phyloP scores from a whole-genome alignment of 306 rosid genomes.

The Castanea sativa region DNA sequence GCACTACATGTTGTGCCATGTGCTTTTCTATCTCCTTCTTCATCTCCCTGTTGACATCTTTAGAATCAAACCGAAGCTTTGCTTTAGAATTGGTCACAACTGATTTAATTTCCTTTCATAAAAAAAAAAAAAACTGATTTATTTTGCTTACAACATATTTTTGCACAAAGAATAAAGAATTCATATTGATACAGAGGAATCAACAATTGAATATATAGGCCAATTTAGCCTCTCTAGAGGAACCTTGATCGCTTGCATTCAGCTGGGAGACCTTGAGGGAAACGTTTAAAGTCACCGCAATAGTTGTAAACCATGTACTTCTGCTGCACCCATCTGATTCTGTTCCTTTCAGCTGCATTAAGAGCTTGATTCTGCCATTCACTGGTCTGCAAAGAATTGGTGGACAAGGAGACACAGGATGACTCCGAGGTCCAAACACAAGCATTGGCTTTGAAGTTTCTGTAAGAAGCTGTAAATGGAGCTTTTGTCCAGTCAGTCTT shows the following conservation, averaged over 20 bases:
- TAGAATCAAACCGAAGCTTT: too few species aligned
- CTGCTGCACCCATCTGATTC: slow-evolving; percentile 47
- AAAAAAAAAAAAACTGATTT: not conserved
- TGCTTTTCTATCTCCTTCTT: too few species aligned
- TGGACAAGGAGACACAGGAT: not conserved
- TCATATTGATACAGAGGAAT: not conserved
- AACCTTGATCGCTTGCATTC: slow-evolving; percentile 42
- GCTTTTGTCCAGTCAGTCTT: slow-evolving; percentile 53
- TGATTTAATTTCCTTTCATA: too few species aligned
- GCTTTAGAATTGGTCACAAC: too few species aligned
- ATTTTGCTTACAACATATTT: not conserved
- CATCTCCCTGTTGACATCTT: too few species aligned
- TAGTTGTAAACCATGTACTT: slow-evolving; percentile 52
- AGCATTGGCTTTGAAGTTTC: slow-evolving; percentile 37
- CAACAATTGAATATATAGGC: not conserved
- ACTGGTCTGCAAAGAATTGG: not conserved
- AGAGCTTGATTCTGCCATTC: slow-evolving; percentile 32
- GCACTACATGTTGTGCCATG: too few species aligned
- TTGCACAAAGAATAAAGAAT: slow-evolving; percentile 5
- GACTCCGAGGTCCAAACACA: slow-evolving; percentile 25
- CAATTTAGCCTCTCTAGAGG: not conserved
- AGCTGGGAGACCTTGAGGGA: slow-evolving; percentile 41
- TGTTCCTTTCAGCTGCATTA: slow-evolving; percentile 28
- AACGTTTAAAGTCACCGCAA: slow-evolving; percentile 41
- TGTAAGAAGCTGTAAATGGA: slow-evolving; percentile 46